phyloP scores from a whole-genome alignment of 768 basidiomycete species.

The Lactarius trivialis region DNA sequence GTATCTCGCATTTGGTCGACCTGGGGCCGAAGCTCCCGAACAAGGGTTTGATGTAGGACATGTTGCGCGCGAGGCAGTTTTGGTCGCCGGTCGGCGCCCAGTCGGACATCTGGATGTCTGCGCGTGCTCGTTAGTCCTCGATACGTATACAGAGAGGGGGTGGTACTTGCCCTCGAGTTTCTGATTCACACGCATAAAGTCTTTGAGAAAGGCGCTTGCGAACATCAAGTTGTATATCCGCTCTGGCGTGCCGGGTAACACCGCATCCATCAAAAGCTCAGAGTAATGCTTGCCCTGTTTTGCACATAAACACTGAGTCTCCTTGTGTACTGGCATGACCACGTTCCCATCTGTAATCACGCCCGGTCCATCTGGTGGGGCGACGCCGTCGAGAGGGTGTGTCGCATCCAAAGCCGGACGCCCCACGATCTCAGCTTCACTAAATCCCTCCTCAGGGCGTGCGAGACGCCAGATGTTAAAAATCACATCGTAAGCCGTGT shows the following conservation, averaged over 20 bases:
- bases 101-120: conserved; percentile 94
- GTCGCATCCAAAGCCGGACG: conserved; percentile 11
- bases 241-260: conserved; percentile 88
- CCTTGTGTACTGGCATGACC: conserved; percentile 36
- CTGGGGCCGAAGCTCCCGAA: conserved; percentile 85
- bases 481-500: conserved; percentile 94
- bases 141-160: not conserved
- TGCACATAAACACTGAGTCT: conserved; percentile 70
- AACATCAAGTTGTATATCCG: conserved; percentile 96
- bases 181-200: conserved; percentile 86
- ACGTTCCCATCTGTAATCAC: conserved; percentile 13
- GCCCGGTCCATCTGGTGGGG: not conserved
- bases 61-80: conserved; percentile 73
- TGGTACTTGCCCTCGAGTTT: conserved; percentile 68
- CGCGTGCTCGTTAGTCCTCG: not conserved
- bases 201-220: conserved; percentile 90
- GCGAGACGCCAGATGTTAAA: conserved; percentile 92
- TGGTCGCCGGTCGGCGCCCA: conserved; percentile 73
- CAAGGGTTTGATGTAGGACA: conserved; percentile 95
- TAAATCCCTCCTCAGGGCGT: conserved; percentile 50
- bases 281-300: conserved; percentile 60
- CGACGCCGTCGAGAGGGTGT: not conserved
- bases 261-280: conserved; percentile 69
- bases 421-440: conserved; percentile 10
- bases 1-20: conserved; percentile 92